Conservation (phyloP, 768 basidiomycete species). For the Lentinula sp. region DNA sequence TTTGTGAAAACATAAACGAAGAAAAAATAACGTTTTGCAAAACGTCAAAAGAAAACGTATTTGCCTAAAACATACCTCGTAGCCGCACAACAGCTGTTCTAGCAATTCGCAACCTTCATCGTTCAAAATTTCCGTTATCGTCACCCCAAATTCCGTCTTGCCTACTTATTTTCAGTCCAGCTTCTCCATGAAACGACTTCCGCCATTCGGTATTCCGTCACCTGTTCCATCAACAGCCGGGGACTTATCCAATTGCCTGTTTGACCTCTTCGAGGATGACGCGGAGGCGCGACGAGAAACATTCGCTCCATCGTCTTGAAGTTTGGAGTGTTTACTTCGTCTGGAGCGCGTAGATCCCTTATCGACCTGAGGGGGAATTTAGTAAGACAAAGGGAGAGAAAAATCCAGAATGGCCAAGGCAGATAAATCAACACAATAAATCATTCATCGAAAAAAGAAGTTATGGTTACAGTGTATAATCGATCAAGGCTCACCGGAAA, state of each 20-base stretch:
- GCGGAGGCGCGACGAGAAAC: constrained; percentile 38
- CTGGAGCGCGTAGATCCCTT: constrained; percentile 26
- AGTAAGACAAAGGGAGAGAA: not conserved
- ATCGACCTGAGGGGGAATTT: constrained; percentile 22
- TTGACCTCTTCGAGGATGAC: constrained; percentile 9
- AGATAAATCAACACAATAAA: not conserved
- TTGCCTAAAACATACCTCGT: no score
- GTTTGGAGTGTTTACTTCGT: constrained; percentile 10
- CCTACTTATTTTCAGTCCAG: not conserved
- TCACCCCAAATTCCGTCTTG: no score
- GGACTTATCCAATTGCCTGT: constrained; percentile 69
- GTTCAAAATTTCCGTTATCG: no score
- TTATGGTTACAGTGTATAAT: not conserved
- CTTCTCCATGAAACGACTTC: constrained; percentile 16
- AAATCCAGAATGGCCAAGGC: not conserved
- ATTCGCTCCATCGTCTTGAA: constrained; percentile 22
- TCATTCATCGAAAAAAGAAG: not conserved
- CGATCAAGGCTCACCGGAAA: constrained; percentile 46
- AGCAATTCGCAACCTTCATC: no score
- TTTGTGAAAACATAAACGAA: no score
- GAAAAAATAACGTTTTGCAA: no score
- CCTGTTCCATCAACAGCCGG: constrained; percentile 22
- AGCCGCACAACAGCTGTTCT: no score
- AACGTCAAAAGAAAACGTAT: no score
- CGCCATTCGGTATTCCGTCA: not conserved